Evolutionary conservation across 75 land plant genomes (phyloP).

Genomic region (Selaginella moellendorffii): DNA sequence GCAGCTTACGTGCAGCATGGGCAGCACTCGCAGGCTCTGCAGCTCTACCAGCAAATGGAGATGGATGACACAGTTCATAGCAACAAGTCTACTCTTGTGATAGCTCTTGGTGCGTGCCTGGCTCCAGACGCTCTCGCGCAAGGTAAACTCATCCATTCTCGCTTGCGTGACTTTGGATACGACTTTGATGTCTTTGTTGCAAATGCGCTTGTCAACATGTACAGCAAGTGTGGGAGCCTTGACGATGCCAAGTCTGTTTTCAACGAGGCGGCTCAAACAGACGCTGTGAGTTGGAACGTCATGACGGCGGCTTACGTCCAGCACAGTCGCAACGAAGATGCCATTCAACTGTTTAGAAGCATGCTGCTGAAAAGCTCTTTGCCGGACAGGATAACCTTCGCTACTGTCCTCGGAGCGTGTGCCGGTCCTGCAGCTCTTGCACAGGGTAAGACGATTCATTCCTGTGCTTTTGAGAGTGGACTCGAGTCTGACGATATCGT

Average conservation of each 20-base stretch:
- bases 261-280: constrained; percentile 2
- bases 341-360: not conserved
- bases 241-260: constrained; percentile 12
- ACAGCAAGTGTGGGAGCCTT: constrained; percentile 6
- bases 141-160: too few relatives aligned
- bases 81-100: constrained; percentile 7
- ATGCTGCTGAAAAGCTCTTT: constrained; percentile 10
- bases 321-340: not conserved
- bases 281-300: constrained; percentile 15
- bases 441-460: constrained; percentile 1
- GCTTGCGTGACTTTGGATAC: constrained; percentile 8
- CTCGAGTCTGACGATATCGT: not conserved
- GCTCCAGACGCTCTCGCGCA: constrained; percentile 11
- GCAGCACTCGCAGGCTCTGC: constrained; percentile 1
- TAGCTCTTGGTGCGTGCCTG: constrained; percentile 11
- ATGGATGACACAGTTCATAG: constrained; percentile 1
- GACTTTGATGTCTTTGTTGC: constrained; percentile 18
- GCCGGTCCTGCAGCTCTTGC: not conserved
- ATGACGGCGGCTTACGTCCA: constrained; percentile 14
- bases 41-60: constrained; percentile 14
- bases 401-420: constrained; percentile 4
- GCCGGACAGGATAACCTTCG: constrained; percentile 13
- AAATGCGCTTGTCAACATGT: constrained; percentile 17
- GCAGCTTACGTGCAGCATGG: constrained; percentile 6
- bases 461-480: not conserved